Base-by-base conservation (phyloP, 2,329 filamentous ascomycete species). In the Penicillium sp. region DNA sequence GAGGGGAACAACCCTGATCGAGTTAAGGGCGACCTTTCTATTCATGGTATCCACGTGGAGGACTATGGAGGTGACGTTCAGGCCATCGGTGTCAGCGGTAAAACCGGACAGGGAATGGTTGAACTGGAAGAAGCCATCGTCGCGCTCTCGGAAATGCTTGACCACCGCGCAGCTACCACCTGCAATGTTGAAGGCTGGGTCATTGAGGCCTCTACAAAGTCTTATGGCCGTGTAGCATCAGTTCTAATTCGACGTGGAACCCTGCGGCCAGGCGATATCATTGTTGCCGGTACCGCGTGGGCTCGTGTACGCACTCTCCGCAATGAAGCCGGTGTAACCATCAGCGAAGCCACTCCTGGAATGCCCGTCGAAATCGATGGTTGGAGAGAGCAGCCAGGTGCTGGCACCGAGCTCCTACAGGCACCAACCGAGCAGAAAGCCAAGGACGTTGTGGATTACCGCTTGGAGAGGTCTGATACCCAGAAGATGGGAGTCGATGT, bases 41-140 rank as follows among this genome's bases (percentile, higher is more conserved):
- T 86, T 2, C 83, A 96, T 68, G 91, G 90, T 8, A 86, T 99
- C 31, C 89, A 96, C 66, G 89, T 99, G 53, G 94, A 99, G 77
- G 94, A 97, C 70, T 96, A 86, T 68, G 94, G 94, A 40, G 94
- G 94, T 57, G 94, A 99, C 62, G 91, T 94, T 19, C 94, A 97
- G 74, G 90, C 92, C 19, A 90, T 97, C 2, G 85, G 84, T 53
- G 92, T 99, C 39, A 96, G 91, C 69, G 95, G 93, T 44, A 96
- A 94, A 79, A 97, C 94, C 0, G 94, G 94, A 1, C 80, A 89
- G 71, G 94, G 94, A 48, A 97, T 99, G 87, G 80, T 86, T 16
- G 89, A 95, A 50, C 82, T 99, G 2, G 94, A 97, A 76, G 95
- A 99, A 78, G 92, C 89, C 48, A 91, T 93, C 47, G 78, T 94